Base-by-base conservation (phyloP, 2,329 filamentous ascomycete genomes). In the Coniochaeta pulveracea region DNA sequence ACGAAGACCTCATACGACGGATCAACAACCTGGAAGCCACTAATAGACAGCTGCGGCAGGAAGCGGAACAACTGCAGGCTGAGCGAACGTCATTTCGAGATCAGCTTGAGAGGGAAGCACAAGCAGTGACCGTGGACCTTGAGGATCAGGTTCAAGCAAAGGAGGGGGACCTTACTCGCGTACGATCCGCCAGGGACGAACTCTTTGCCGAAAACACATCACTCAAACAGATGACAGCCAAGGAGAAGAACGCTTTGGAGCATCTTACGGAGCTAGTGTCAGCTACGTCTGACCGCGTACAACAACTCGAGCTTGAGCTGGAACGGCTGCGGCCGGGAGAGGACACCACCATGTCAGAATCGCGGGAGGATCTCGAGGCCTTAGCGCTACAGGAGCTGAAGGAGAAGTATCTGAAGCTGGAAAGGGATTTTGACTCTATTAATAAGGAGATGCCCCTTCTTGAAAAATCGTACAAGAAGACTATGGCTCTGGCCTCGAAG, bases 11-110 rank as follows among this genome's bases (percentile, higher is more conserved):
- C 7, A 85, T 95, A 45, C 89, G 85, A 54, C 79, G 85, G 23
- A 78, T 94, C 48, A 98, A 98, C 54, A 79, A 89, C 46, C 60
- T 96, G 10, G 89, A 96, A 56, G 85, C 85, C 4, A 82, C 79
- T 10, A 95, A 95, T 54, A 78, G 81, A 38, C 79, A 86, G 43
- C 57, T 96, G 19, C 76, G 81, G 22, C 82, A 93, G 52, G 86
- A 94, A 48, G 80, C 83, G 5, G 80, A 89, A 47, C 93, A 82
- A 52, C 63, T 88, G 33, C 84, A 89, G 47, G 76, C 84, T 2
- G 91, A 98, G 54, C 69, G 91, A 35, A 86, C 84, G 4, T 68
- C 78, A 9, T 94, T 86, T 53, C 80, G 85, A 34, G 74, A 73
- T 22, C 79, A 88, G 47, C 62, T 96, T 6, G 84, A 95, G 45